phyloP scores from a whole-genome alignment of 2,329 filamentous ascomycete species.

The Botrytis porri region DNA sequence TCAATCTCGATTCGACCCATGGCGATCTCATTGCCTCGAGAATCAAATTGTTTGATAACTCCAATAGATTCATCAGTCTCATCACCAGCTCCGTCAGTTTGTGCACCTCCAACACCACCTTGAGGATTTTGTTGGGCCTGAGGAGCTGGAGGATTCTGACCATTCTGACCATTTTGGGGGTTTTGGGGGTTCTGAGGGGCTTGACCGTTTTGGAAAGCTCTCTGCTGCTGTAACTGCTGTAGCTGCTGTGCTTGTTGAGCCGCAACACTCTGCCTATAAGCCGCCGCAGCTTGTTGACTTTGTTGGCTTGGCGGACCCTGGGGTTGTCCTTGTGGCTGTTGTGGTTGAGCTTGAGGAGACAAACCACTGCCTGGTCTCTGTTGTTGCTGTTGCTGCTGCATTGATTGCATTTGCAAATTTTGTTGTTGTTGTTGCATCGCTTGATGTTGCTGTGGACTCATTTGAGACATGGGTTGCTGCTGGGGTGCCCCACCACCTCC shows the following conservation, averaged over 20 bases:
- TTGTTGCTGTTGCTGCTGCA: not conserved
- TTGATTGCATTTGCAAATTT: constrained; percentile 1
- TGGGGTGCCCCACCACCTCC: constrained; percentile 33
- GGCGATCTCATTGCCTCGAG: constrained; percentile 52
- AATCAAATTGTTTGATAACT: constrained; percentile 55
- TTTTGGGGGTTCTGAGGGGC: constrained; percentile 26
- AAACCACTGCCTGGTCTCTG: not conserved
- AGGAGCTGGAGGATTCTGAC: constrained; percentile 11
- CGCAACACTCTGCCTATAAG: constrained; percentile 15
- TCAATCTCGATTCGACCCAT: constrained; percentile 65
- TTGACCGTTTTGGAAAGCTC: constrained; percentile 29
- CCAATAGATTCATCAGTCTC: constrained; percentile 52
- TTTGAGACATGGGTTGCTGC: constrained; percentile 31
- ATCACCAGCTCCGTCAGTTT: constrained; percentile 72
- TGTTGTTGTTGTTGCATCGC: constrained; percentile 36
- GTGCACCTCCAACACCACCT: constrained; percentile 51
- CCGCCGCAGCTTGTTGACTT: constrained; percentile 8
- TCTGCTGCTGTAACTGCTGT: constrained; percentile 12
- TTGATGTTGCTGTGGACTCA: constrained; percentile 29
- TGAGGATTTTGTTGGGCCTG: constrained; percentile 26
- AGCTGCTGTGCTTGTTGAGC: constrained; percentile 18
- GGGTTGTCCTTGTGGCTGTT: constrained; percentile 6
- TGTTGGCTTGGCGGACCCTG: constrained; percentile 7
- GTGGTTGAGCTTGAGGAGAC: not conserved
- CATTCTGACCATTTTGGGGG: constrained; percentile 39